Percentiles rank a stretch among this genome's conserved stretches.
Evolutionary conservation across 208 protist genomes (phyloP).

Genomic region (Acanthamoeba rhysodes): DNA sequence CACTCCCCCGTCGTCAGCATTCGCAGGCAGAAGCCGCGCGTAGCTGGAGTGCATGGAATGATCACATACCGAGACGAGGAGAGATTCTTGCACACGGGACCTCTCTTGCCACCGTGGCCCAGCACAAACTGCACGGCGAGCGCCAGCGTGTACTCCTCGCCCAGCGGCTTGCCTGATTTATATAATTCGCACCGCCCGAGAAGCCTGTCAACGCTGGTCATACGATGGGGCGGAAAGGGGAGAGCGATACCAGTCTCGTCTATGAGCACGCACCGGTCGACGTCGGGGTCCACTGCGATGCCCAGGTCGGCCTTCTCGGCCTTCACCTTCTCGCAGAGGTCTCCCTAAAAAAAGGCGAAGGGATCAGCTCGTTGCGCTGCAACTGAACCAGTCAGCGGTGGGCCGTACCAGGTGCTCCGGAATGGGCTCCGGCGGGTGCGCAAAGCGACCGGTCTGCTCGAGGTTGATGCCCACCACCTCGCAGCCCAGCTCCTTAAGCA

Average conservation of each 20-base stretch:
- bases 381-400: no score
- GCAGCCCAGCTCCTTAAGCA: slow-evolving; percentile 81
- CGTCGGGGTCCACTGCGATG: slow-evolving; percentile 91
- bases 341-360: neutral
- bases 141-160: slow-evolving; percentile 90
- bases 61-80: slow-evolving; percentile 80
- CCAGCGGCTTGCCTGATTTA: slow-evolving; percentile 62
- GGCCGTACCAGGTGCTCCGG: slow-evolving; percentile 87
- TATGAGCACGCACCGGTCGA: slow-evolving; percentile 90
- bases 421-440: slow-evolving; percentile 89
- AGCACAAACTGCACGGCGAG: slow-evolving; percentile 88
- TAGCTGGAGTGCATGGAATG: neutral
- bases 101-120: slow-evolving; percentile 68
- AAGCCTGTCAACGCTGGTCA: neutral
- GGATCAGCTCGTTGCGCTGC: neutral
- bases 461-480: slow-evolving; percentile 85
- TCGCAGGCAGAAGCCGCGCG: no score
- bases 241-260: slow-evolving; percentile 80
- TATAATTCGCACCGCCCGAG: neutral
- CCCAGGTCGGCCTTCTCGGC: slow-evolving; percentile 86
- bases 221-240: neutral
- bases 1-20: no score
- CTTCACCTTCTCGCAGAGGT: slow-evolving; percentile 85
- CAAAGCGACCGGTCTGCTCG: slow-evolving; percentile 88
- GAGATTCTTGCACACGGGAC: slow-evolving; percentile 88